A percentile compares a stretch with the other conserved stretches of the same genome.
phyloP scores from a whole-genome alignment of 1,284 basidiomycete species.

The Inonotus hispidus region DNA sequence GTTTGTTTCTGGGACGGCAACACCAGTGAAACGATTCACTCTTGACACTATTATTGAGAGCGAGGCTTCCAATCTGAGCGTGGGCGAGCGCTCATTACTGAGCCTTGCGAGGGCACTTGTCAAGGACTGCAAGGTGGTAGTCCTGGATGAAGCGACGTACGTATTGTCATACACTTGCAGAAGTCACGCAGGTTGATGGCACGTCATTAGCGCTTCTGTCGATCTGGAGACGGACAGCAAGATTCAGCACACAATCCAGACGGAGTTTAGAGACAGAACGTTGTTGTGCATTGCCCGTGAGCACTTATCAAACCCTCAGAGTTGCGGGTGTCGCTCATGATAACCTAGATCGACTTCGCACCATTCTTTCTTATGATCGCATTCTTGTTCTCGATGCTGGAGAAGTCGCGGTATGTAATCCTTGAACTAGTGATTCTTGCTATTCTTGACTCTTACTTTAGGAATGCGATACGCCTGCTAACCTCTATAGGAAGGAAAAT shows the following conservation, averaged over 20 bases:
- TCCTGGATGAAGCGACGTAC: constrained; percentile 58
- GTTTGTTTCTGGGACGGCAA: constrained; percentile 19
- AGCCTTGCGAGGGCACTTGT: constrained; percentile 69
- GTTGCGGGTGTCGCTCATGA: background rate
- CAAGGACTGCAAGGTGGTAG: constrained; percentile 51
- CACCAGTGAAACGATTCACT: constrained; percentile 33
- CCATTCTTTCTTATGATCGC: constrained; percentile 77
- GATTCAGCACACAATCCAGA: constrained; percentile 67
- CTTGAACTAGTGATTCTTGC: background rate
- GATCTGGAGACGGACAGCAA: constrained; percentile 69
- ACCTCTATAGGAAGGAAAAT: constrained; percentile 45
- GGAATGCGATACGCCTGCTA: constrained; percentile 68
- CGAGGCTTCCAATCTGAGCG: constrained; percentile 61
- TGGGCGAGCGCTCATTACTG: constrained; percentile 61
- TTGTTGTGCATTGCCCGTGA: constrained; percentile 59
- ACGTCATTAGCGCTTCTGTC: constrained; percentile 43
- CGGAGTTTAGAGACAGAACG: constrained; percentile 59
- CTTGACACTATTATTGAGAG: constrained; percentile 56
- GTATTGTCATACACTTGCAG: constrained; percentile 18
- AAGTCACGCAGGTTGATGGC: background rate
- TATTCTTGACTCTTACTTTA: constrained; percentile 22
- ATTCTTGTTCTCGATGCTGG: constrained; percentile 73
- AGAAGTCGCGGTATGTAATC: constrained; percentile 46
- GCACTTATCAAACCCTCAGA: constrained; percentile 19
- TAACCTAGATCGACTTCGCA: constrained; percentile 59